Evolutionary conservation across 1,139 yeast species (phyloP), one percentile per base, ranked within the genome.

Genomic region (Yamadazyma jaroonii): DNA sequence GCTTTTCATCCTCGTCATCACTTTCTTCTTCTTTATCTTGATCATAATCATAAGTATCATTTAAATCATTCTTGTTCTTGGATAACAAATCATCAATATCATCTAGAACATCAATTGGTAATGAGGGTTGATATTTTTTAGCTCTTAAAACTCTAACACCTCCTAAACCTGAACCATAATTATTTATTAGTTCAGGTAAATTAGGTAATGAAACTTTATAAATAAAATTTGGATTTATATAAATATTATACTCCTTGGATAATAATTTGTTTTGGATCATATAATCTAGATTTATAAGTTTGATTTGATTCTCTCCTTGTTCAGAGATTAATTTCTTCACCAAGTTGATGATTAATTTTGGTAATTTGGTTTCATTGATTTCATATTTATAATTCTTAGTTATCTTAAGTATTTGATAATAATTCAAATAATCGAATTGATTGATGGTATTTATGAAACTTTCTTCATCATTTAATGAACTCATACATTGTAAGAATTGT

Each of bases 401-500:
- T 2, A 81, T 78, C 52, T 84, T 84, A 44, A 81, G 63, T 38
- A 92, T 56, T 53, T 90, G 97, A 31, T 66, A 67, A 29, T 88
- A 82, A 42, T 84, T 84, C 39, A 92, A 64, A 9, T 70, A 67
- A 31, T 69, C 82, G 56, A 73, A 79, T 57, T 72, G 78, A 44
- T 63, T 74, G 42, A 77, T 68, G 37, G 84, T 83, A 52, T 67
- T 75, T 46, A 64, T 76, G 57, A 81, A 73, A 49, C 67, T 75
- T 52, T 69, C 82, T 37, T 77, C 80, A 43, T 74, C 76, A 13
- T 61, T 62, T 31, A 82, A 57, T 26, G 77, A 72, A 0, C 96
- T 79, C 61, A 89, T 78, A 36, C 92, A 84, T 57, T 92, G 97
- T 36, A 90, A 64, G 89, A 96, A 90, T 57, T 92, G 97, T 42